phyloP scores from a whole-genome alignment of 73 alveolate genomes.

The Tetrahymena elliotti region DNA sequence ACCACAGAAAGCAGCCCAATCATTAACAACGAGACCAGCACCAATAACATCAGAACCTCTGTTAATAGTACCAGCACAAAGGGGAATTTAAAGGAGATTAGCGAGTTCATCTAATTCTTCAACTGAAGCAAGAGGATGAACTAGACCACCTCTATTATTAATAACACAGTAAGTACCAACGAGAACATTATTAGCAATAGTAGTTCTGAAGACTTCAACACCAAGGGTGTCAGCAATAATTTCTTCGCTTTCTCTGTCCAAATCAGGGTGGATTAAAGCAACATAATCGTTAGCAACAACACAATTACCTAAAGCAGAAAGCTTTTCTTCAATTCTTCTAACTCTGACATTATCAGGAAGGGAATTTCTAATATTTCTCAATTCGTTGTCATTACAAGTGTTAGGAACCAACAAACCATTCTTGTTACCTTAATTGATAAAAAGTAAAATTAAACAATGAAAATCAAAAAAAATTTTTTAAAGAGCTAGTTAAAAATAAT shows the following conservation, averaged over 20 bases:
- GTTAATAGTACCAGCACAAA: conserved; percentile 98
- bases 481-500: not conserved
- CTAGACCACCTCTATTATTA: conserved; percentile 94
- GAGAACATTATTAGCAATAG: conserved; percentile 88
- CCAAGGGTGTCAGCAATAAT: conserved; percentile 91
- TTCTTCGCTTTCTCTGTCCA: conserved; percentile 98
- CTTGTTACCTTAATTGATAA: conserved; percentile 65
- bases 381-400: conserved; percentile 93
- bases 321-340: conserved; percentile 95
- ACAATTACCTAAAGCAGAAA: conserved; percentile 93
- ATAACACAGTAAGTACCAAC: conserved; percentile 94
- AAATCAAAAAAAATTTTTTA: not conserved
- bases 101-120: conserved; percentile 95
- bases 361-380: conserved; percentile 78
- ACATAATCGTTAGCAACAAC: conserved; percentile 96
- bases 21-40: conserved; percentile 97
- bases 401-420: conserved; percentile 95
- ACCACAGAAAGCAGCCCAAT: conserved; percentile 95
- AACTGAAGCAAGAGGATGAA: conserved; percentile 93
- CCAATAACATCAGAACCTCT: conserved; percentile 96
- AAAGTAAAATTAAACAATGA: not conserved
- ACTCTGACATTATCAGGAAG: conserved; percentile 90
- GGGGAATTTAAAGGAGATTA: conserved; percentile 82
- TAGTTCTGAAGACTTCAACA: conserved; percentile 97
- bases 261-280: conserved; percentile 97